phyloP scores from a whole-genome alignment of 2,329 filamentous ascomycete species.

The Claviceps capensis region DNA sequence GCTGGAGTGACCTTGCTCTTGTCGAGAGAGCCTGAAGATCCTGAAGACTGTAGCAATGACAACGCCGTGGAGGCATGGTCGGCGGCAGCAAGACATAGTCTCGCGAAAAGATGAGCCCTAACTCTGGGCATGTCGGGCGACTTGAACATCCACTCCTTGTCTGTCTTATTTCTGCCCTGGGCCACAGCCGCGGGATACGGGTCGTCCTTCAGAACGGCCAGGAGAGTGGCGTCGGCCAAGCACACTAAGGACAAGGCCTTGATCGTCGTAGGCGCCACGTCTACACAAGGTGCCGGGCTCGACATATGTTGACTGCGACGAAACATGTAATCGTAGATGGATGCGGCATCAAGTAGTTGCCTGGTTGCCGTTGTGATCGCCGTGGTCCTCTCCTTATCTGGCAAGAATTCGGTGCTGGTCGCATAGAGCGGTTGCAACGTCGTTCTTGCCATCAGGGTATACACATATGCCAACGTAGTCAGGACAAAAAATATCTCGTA shows the following conservation, averaged over 20 bases:
- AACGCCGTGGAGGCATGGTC: slow-evolving; percentile 71
- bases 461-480: slow-evolving; percentile 60
- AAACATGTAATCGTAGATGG: slow-evolving; percentile 61
- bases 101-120: slow-evolving; percentile 73
- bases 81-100: slow-evolving; percentile 74
- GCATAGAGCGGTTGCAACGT: slow-evolving; percentile 62
- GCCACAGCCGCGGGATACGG: slow-evolving; percentile 75
- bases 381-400: slow-evolving; percentile 50
- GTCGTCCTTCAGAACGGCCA: slow-evolving; percentile 88
- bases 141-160: slow-evolving; percentile 95
- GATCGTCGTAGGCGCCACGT: slow-evolving; percentile 38
- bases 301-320: slow-evolving; percentile 34
- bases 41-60: slow-evolving; percentile 31
- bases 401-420: slow-evolving; percentile 45
- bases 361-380: slow-evolving; percentile 65
- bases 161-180: slow-evolving; percentile 67
- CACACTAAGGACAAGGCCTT: slow-evolving; percentile 51
- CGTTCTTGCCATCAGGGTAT: slow-evolving; percentile 58
- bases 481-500: slow-evolving; percentile 74
- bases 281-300: slow-evolving; percentile 31
- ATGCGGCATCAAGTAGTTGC: slow-evolving; percentile 62
- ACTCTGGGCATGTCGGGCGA: slow-evolving; percentile 80
- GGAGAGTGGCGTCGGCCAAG: slow-evolving; percentile 75
- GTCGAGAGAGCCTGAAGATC: slow-evolving; percentile 12
- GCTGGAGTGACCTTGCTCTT: slow-evolving; percentile 46